Percentiles rank a stretch among this genome's conserved stretches.
These are phyloP conservation scores for Umbelopsis sp. DNA, from an alignment of 192 early-diverging fungal species.

Conservation along the genomic window DNA sequence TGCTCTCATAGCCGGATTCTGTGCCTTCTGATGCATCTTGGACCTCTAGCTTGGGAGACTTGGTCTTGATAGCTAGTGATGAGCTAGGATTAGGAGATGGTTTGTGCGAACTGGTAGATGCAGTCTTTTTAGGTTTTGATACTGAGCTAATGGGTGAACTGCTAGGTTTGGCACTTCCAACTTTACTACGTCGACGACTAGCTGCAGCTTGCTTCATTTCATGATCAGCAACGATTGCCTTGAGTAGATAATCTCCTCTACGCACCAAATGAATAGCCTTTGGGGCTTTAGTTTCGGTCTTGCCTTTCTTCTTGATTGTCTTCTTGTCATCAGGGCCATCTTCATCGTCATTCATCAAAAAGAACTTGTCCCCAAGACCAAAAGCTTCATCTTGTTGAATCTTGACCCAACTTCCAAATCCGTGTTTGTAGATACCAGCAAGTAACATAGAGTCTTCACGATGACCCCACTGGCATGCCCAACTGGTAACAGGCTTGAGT, in stretches of 20 bases:
- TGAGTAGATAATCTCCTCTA: constrained; percentile 84
- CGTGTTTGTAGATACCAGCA: constrained; percentile 89
- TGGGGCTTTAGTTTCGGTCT: constrained; percentile 51
- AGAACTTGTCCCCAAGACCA: constrained; percentile 82
- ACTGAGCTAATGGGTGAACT: not conserved
- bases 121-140: not conserved
- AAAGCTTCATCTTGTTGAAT: constrained; percentile 80
- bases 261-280: constrained; percentile 85
- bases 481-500: constrained; percentile 79
- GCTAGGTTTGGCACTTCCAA: constrained; percentile 21
- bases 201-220: constrained; percentile 38
- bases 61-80: not conserved
- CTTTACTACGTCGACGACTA: constrained; percentile 3
- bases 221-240: constrained; percentile 72
- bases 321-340: constrained; percentile 43
- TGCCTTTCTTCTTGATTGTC: constrained; percentile 41
- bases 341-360: constrained; percentile 53
- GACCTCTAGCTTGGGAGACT: not conserved
- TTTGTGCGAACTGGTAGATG: constrained; percentile 13
- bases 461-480: constrained; percentile 81
- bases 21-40: constrained; percentile 4
- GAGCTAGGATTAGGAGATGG: not conserved
- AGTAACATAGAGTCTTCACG: constrained; percentile 92
- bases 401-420: constrained; percentile 87
- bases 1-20: constrained; percentile 49